Conservation (phyloP, 192 early-diverging fungal species). For the Linnemannia exigua region DNA sequence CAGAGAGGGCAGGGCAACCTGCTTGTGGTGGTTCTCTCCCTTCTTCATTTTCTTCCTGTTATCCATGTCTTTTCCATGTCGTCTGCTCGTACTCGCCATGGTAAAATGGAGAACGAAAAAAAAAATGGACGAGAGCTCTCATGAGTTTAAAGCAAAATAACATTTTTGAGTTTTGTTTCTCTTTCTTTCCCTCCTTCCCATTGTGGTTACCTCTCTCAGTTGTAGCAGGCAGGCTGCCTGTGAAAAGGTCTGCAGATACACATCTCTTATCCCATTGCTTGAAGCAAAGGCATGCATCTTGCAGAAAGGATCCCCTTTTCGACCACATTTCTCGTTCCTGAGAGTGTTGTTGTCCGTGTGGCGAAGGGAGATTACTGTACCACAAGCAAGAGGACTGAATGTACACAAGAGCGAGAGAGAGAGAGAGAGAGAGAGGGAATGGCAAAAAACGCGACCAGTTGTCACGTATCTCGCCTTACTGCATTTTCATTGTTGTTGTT, state of each 20-base stretch:
- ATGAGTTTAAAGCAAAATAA: conserved; percentile 8
- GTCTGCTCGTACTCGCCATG: too few species aligned
- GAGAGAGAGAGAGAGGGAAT: too few species aligned
- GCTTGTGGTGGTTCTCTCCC: not conserved
- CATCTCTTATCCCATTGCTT: too few species aligned
- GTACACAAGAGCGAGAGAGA: too few species aligned
- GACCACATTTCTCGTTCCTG: not conserved
- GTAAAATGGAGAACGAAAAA: not conserved
- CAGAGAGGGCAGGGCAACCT: not conserved
- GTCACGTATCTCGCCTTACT: not conserved
- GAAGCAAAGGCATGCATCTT: too few species aligned
- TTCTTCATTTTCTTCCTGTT: not conserved
- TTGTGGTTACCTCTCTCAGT: not conserved
- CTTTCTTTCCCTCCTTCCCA: not conserved
- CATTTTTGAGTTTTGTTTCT: not conserved
- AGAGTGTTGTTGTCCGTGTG: not conserved
- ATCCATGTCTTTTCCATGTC: too few species aligned
- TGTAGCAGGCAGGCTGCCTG: not conserved
- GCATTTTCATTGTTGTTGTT: not conserved
- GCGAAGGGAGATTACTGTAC: not conserved
- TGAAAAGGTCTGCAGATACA: too few species aligned
- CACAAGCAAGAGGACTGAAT: not conserved
- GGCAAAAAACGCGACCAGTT: not conserved
- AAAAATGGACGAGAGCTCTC: not conserved
- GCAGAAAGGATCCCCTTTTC: not conserved